These are phyloP conservation scores for Didymosphaeria variabile DNA, from an alignment of 2,329 filamentous ascomycete species.

Conservation along the genomic window DNA sequence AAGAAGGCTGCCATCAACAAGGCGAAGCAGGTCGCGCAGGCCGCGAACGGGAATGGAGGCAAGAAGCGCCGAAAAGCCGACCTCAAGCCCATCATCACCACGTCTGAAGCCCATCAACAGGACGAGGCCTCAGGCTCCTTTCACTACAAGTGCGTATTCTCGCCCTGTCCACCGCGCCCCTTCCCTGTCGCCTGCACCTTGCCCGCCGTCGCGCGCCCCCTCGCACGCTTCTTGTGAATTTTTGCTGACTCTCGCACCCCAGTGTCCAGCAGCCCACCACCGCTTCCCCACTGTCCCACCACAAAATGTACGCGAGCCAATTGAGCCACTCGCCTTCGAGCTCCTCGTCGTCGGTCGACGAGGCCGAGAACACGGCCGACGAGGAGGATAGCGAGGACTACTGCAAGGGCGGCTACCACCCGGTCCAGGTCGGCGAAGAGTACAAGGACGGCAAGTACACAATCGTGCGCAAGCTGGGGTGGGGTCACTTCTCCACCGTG, in stretches of 20 bases:
- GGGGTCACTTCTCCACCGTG: slow-evolving; percentile 99
- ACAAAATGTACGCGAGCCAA: slow-evolving; percentile 62
- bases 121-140: slow-evolving; percentile 55
- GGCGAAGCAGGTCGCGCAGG: slow-evolving; percentile 71
- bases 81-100: slow-evolving; percentile 78
- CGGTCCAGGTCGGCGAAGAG: slow-evolving; percentile 90
- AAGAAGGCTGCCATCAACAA: slow-evolving; percentile 72
- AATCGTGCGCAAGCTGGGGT: slow-evolving; percentile 93
- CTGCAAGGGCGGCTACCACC: slow-evolving; percentile 98
- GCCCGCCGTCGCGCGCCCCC: slow-evolving; percentile 13
- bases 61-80: slow-evolving; percentile 81
- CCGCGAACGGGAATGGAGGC: slow-evolving; percentile 63
- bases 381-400: slow-evolving; percentile 99
- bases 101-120: slow-evolving; percentile 59
- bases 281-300: slow-evolving; percentile 55
- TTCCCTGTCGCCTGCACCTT: slow-evolving; percentile 4
- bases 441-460: slow-evolving; percentile 99
- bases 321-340: slow-evolving; percentile 79
- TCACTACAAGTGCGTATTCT: slow-evolving; percentile 52
- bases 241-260: slow-evolving; percentile 32
- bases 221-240: slow-evolving; percentile 22
- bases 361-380: slow-evolving; percentile 89
- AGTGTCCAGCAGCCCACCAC: slow-evolving; percentile 57
- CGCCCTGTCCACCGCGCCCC: slow-evolving; percentile 7
- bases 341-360: slow-evolving; percentile 80